Base-by-base conservation (phyloP, 2,329 filamentous ascomycete species). In the Zymoseptoria brevis region DNA sequence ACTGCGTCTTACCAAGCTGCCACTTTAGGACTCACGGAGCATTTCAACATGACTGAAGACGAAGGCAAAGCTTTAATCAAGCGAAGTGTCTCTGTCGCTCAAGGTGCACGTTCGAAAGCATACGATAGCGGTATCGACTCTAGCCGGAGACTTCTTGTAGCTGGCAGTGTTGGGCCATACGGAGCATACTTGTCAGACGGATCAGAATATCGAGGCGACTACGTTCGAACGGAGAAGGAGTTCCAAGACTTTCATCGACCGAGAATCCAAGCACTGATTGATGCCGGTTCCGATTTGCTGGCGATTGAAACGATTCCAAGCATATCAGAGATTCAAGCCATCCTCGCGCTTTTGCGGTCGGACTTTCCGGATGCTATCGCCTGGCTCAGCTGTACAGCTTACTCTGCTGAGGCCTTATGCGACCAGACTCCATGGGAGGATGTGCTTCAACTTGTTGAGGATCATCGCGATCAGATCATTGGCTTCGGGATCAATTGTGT, bases 1-100 rank as follows among this genome's bases (percentile, higher is more conserved):
- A 80, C 78, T 30, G 72, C 77, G 4, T 77, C 73, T 13, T 80
- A 80, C 61, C 78, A 80, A 67, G 76, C 78, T 2, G 74, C 74
- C n/a, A 64, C 74, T 6, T 67, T 67, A 2, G 78, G 78, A 5
- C 66, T 80, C 4, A 53, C 62, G 9, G 65, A 75, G 29, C 74
- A 79, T 55, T 66, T 77, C 9, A 62, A 62, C 1, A 49, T 77
- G 35, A 65, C 58, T 35, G 68, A 73, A 48, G 57, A 64, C 2
- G 68, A 74, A 11, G 74, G 74, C 2, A 66, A 65, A n/a, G 61
- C 68, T 1, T 62, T 79, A 19, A 71, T 80, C 26, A 65, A 62
- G 45, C 71, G 68, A 53, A 79, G 76, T 60, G 77, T 78, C 13
- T 57, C 69, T 29, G 63, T 79, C 5, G 77, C 77, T 0, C 67